Conservation (phyloP, 2,329 filamentous ascomycete genomes). For the Ophiosphaerella herpotricha region DNA sequence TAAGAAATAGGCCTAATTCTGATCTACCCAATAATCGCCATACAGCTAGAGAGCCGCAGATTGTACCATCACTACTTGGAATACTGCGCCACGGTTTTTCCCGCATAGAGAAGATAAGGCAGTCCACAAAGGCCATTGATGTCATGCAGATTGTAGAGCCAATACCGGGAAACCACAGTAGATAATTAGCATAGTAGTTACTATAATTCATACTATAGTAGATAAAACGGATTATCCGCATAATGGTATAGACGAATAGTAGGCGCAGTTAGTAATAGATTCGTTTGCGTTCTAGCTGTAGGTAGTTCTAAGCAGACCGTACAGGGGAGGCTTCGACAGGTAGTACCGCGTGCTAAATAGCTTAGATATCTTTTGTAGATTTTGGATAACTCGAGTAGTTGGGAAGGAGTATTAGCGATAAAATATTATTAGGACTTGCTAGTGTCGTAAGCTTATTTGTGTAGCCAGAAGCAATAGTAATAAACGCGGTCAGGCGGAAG, state of each 20-base stretch:
- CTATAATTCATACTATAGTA: conserved; percentile 66
- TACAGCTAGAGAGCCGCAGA: conserved; percentile 44
- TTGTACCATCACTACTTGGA: conserved; percentile 48
- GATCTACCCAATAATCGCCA: neutral
- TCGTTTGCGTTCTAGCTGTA: conserved; percentile 52
- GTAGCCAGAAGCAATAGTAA: conserved; percentile 10
- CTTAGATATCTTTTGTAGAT: too few species aligned
- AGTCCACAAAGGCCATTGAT: conserved; percentile 70
- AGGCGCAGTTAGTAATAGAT: conserved; percentile 71
- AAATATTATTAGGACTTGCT: neutral
- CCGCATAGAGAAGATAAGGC: conserved; percentile 68
- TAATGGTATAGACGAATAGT: conserved; percentile 73
- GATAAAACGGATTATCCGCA: conserved; percentile 75
- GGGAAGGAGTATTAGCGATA: neutral
- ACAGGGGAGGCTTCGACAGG: neutral
- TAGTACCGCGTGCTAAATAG: too few species aligned
- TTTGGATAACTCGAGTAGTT: too few species aligned
- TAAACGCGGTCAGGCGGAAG: conserved; percentile 5
- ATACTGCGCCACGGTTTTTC: conserved; percentile 74
- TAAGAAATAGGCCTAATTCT: neutral
- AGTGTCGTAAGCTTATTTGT: conserved; percentile 3
- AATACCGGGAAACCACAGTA: conserved; percentile 62
- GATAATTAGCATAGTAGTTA: conserved; percentile 55
- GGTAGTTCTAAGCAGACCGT: conserved; percentile 11
- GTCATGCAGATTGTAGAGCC: conserved; percentile 63